Conservation (phyloP, 2,329 filamentous ascomycete species). For the Alternaria novae-zelandiae region DNA sequence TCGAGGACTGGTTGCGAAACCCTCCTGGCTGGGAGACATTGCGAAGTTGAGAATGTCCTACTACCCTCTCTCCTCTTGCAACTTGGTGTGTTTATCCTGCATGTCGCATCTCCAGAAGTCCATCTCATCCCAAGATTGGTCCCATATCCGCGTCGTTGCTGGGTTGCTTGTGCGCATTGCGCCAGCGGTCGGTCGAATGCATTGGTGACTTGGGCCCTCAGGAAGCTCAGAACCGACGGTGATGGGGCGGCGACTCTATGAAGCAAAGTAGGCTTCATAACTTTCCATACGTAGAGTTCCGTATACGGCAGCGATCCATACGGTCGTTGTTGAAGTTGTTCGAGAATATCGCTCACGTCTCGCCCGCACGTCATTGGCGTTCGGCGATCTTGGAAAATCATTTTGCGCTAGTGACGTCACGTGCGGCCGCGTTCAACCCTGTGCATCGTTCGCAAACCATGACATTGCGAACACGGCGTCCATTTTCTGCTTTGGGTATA, state of each 20-base stretch:
- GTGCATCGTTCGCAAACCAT: neutral
- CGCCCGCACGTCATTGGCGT: slow-evolving; percentile 19
- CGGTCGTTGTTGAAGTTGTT: slow-evolving; percentile 22
- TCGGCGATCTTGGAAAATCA: slow-evolving; percentile 22
- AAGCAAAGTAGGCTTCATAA: slow-evolving; percentile 46
- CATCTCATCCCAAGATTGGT: slow-evolving; percentile 7
- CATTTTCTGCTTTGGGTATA: neutral
- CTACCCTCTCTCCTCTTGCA: neutral
- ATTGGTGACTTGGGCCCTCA: slow-evolving; percentile 42
- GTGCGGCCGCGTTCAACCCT: slow-evolving; percentile 17
- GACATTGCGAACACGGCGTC: neutral
- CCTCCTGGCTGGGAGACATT: slow-evolving; percentile 2
- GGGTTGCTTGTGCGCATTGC: slow-evolving; percentile 29
- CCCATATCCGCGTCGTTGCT: slow-evolving; percentile 23
- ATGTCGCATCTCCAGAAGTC: neutral
- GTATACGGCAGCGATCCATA: slow-evolving; percentile 38
- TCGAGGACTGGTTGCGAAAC: neutral
- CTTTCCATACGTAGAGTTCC: slow-evolving; percentile 31
- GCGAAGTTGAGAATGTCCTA: slow-evolving; percentile 11
- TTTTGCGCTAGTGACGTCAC: slow-evolving; percentile 39
- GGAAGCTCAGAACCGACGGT: slow-evolving; percentile 46
- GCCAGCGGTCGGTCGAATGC: slow-evolving; percentile 35
- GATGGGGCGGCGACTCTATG: slow-evolving; percentile 43
- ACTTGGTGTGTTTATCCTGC: neutral
- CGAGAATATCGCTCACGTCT: slow-evolving; percentile 8